phyloP scores from a whole-genome alignment of 176 grass and related monocot species.

The Hordeum marinum region DNA sequence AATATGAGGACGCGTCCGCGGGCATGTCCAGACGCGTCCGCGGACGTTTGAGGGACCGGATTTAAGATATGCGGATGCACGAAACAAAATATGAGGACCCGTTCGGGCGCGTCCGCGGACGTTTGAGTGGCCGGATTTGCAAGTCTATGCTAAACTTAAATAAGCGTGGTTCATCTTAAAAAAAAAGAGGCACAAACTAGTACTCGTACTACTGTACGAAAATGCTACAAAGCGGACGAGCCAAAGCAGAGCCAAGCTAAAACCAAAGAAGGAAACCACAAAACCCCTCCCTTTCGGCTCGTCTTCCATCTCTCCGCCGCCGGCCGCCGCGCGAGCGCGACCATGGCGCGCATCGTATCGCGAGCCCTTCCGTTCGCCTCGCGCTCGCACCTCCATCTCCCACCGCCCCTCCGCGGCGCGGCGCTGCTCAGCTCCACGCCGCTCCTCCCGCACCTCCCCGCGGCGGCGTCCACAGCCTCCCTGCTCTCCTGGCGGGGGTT shows the following conservation, averaged over 20 bases:
- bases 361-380: slow-evolving; percentile 63
- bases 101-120: too few relatives aligned
- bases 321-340: slow-evolving; percentile 6
- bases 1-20: too few relatives aligned
- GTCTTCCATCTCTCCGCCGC: slow-evolving; percentile 8
- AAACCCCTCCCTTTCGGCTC: background rate
- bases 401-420: background rate
- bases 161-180: too few relatives aligned
- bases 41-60: too few relatives aligned
- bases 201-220: background rate
- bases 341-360: slow-evolving; percentile 76
- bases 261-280: slow-evolving; percentile 2
- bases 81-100: too few relatives aligned
- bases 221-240: background rate
- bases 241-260: background rate
- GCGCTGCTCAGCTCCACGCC: slow-evolving; percentile 15
- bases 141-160: too few relatives aligned
- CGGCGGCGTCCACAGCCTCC: slow-evolving; percentile 15
- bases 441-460: background rate
- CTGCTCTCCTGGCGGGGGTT: slow-evolving; percentile 36
- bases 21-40: too few relatives aligned
- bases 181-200: background rate
- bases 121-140: too few relatives aligned
- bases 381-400: slow-evolving; percentile 27
- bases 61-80: too few relatives aligned